Conservation (phyloP, 768 basidiomycete species). For the Rhodotorula sphaerocarpa region DNA sequence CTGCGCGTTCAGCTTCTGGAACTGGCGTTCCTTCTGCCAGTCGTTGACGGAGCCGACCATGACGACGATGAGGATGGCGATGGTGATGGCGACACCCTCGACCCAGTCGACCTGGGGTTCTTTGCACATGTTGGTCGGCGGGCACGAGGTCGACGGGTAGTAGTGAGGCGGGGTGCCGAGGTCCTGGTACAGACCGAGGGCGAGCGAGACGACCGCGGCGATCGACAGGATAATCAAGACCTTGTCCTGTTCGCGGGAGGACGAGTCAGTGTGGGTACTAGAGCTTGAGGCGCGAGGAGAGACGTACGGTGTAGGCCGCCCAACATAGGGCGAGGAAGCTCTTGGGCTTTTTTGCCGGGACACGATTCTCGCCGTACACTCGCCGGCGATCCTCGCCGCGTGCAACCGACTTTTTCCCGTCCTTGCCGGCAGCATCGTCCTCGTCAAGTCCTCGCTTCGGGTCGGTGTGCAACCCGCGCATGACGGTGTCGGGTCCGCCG, state of each 20-base stretch:
- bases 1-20: slow-evolving; percentile 70
- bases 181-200: slow-evolving; percentile 87
- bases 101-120: slow-evolving; percentile 92
- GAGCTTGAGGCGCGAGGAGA: not conserved
- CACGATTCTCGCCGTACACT: slow-evolving; percentile 66
- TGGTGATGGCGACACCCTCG: slow-evolving; percentile 58
- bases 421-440: not conserved
- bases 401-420: not conserved
- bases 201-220: slow-evolving; percentile 84
- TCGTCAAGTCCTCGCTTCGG: slow-evolving; percentile 43
- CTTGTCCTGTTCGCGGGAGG: slow-evolving; percentile 58
- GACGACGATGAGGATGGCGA: slow-evolving; percentile 51
- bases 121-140: slow-evolving; percentile 37
- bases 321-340: slow-evolving; percentile 69
- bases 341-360: slow-evolving; percentile 64
- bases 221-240: slow-evolving; percentile 82
- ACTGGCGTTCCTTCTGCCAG: slow-evolving; percentile 97
- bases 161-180: slow-evolving; percentile 61
- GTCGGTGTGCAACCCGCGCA: slow-evolving; percentile 67
- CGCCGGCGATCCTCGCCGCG: slow-evolving; percentile 49
- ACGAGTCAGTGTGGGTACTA: not conserved
- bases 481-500: slow-evolving; percentile 62
- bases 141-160: slow-evolving; percentile 37
- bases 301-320: slow-evolving; percentile 49
- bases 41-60: slow-evolving; percentile 91